Conservation (phyloP, 192 early-diverging fungal species). For the Funneliformis geosporum region DNA sequence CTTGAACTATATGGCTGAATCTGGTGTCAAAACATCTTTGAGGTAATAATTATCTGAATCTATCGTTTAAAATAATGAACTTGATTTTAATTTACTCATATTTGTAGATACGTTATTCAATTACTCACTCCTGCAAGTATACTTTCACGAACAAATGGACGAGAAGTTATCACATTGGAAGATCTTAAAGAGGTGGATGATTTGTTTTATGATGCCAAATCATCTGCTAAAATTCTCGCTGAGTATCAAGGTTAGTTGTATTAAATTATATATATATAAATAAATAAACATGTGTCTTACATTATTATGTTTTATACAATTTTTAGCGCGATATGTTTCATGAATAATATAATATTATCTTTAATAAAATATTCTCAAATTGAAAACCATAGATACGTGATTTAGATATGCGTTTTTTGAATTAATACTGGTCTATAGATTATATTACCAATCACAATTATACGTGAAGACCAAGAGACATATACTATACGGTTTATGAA, state of each 20-base stretch:
- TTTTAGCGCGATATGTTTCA: slow-evolving; percentile 1
- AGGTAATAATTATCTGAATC: slow-evolving; percentile 49
- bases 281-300: background rate
- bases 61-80: too few species aligned
- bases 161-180: slow-evolving; percentile 74
- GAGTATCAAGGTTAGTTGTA: slow-evolving; percentile 32
- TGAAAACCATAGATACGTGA: too few species aligned
- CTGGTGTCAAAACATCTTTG: slow-evolving; percentile 87
- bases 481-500: too few species aligned
- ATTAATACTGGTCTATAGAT: too few species aligned
- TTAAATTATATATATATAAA: background rate
- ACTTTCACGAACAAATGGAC: slow-evolving; percentile 83
- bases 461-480: too few species aligned
- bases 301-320: background rate
- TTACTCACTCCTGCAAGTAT: slow-evolving; percentile 90
- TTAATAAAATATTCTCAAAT: too few species aligned
- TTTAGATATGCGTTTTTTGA: too few species aligned
- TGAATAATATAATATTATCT: background rate
- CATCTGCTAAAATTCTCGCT: slow-evolving; percentile 71
- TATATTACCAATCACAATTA: too few species aligned
- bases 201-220: slow-evolving; percentile 89
- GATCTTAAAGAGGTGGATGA: slow-evolving; percentile 86
- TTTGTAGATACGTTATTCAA: slow-evolving; percentile 86
- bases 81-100: background rate
- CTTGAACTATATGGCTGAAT: slow-evolving; percentile 73